phyloP scores from a whole-genome alignment of 2,329 filamentous ascomycete genomes.

The Fusarium scirpi region DNA sequence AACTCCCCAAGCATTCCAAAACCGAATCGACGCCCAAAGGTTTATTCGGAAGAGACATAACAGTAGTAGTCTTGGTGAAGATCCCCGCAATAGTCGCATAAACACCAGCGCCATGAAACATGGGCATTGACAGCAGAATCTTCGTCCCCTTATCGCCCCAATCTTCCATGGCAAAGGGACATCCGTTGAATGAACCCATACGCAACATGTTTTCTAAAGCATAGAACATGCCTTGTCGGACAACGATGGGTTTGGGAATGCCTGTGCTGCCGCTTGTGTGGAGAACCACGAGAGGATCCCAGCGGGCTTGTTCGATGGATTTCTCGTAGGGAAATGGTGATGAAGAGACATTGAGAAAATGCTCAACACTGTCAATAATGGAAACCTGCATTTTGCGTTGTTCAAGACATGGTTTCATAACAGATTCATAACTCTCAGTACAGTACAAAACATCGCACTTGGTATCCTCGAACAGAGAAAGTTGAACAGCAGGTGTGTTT shows the following conservation, averaged over 20 bases:
- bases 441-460: neutral
- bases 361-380: neutral
- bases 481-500: neutral
- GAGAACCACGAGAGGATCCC: constrained; percentile 13
- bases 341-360: neutral
- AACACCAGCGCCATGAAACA: constrained; percentile 16
- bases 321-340: neutral
- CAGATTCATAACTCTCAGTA: rapidly evolving
- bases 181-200: neutral
- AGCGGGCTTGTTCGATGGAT: neutral
- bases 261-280: constrained; percentile 18
- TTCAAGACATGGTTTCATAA: neutral
- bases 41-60: neutral
- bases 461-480: constrained; percentile 1
- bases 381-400: neutral
- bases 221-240: neutral
- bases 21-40: constrained; percentile 1
- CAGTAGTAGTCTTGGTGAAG: rapidly evolving
- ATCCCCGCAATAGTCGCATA: neutral
- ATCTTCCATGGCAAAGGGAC: rapidly evolving
- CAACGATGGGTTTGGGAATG: neutral
- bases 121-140: neutral
- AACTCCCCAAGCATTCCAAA: neutral
- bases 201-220: rapidly evolving
- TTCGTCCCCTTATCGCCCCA: neutral